Conservation (phyloP, 495 filamentous ascomycete genomes). For the Coniosporium apollinis region DNA sequence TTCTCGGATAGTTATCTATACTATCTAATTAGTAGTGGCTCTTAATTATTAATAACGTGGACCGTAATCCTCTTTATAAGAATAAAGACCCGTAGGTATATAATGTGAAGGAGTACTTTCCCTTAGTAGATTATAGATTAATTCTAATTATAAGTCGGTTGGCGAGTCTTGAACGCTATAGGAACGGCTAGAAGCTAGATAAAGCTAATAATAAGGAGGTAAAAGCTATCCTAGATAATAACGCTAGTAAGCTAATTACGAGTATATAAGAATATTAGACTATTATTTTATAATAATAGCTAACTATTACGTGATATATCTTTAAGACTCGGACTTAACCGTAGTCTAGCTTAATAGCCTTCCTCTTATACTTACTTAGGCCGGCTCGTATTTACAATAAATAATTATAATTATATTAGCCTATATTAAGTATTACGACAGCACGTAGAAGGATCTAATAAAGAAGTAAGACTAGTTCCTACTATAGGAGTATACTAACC, state of each 20-base stretch:
- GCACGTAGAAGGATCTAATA: neutral
- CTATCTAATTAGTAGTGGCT: conserved; percentile 23
- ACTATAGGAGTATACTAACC: neutral
- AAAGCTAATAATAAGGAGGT: neutral
- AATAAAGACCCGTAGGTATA: conserved; percentile 13
- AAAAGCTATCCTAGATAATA: neutral
- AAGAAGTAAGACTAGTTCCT: neutral
- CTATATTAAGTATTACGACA: neutral
- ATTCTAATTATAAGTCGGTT: conserved; percentile 28
- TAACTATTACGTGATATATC: neutral
- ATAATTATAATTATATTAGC: neutral
- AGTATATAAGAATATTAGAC: neutral
- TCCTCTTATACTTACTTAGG: neutral
- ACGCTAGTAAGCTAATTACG: neutral
- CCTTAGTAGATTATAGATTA: conserved; percentile 23
- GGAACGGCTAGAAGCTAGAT: neutral
- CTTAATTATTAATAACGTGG: conserved; percentile 28
- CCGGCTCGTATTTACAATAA: neutral
- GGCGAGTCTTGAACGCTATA: conserved; percentile 6
- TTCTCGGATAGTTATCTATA: conserved; percentile 17
- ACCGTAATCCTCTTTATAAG: conserved; percentile 18
- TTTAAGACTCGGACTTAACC: neutral
- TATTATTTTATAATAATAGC: neutral
- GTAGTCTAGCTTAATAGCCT: neutral
- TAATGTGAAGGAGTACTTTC: conserved; percentile 23